Base-by-base conservation (phyloP, 495 filamentous ascomycete genomes). In the Talaromyces liani region DNA sequence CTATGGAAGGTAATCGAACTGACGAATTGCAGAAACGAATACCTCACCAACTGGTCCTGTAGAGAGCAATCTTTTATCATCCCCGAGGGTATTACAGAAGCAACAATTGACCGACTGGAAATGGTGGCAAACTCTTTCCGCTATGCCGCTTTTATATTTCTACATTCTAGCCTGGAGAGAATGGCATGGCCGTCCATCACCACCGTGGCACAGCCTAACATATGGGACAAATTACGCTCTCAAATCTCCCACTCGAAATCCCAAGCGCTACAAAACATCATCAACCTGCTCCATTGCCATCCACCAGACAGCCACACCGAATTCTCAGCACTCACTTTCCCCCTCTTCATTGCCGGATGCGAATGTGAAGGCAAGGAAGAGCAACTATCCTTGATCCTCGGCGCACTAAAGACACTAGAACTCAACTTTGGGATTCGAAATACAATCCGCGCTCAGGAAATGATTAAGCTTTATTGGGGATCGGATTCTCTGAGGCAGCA, bases 61-160 rank as follows among this genome's bases (percentile, higher is more conserved):
- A 67, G 65, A 6, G 66, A 70, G 39, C 69, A 63, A 12, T 64
- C 63, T 6, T 74, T 72, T 31, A 77, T 72, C 10, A 72, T 78
- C 8, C 77, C 75, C 0, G 66, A 68, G 27, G 73, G 73, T 29
- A 72, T 72, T 16, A 71, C 72, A 8, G 36, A 65, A 22, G 67
- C 63, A 22, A 69, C 70, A 10, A 67, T 80, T 31, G 64, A 47
- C 54, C 76, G 77, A 24, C 75, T 80, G 9, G 72, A 70, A 62
- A 72, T 80, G 55, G 76, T 80, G 29, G 77, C 77, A 9, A 72
- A 80, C 60, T 78, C 72, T 64, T 80, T 75, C 65, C 77, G 76
- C 62, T 75, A 80, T 12, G 75, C 75, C 45, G 72, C 71, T 12
- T 79, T 77, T 57, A 70, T 77, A 62, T 78, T 76, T 22, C 70